These are phyloP conservation scores for Cyberlindnera xishuangbannaensis DNA, from an alignment of 805 yeast genomes.

Conservation along the genomic window DNA sequence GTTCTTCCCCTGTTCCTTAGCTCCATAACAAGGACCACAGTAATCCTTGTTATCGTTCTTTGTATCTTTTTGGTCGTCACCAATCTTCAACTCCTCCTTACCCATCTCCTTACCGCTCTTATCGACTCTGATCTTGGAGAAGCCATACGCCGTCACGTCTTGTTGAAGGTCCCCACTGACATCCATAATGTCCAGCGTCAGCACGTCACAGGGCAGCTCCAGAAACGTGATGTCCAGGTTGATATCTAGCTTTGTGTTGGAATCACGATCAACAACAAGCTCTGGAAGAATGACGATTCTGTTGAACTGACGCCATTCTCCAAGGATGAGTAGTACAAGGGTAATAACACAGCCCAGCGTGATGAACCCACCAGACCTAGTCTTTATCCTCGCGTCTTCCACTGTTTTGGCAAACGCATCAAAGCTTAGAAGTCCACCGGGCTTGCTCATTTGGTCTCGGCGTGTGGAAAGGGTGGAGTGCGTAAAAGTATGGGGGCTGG, in stretches of 20 bases:
- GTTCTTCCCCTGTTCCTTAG: conserved; percentile 52
- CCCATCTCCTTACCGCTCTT: conserved; percentile 43
- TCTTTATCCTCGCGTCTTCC: conserved; percentile 86
- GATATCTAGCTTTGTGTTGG: conserved; percentile 68
- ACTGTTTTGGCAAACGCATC: conserved; percentile 95
- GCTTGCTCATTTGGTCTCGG: conserved; percentile 24
- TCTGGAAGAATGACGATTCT: conserved; percentile 69
- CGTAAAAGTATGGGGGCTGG: too few species aligned
- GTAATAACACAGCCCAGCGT: conserved; percentile 64
- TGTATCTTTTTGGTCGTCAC: conserved; percentile 27
- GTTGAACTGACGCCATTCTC: conserved; percentile 75
- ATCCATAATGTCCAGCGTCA: conserved; percentile 85
- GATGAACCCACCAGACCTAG: conserved; percentile 86
- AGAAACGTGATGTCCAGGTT: conserved; percentile 82
- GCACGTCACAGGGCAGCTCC: conserved; percentile 73
- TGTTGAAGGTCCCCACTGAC: conserved; percentile 78
- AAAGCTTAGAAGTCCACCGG: conserved; percentile 39
- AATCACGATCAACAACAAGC: conserved; percentile 81
- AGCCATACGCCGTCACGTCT: conserved; percentile 66
- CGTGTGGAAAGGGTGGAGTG: too few species aligned
- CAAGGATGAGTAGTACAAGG: conserved; percentile 55
- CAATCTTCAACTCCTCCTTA: conserved; percentile 36
- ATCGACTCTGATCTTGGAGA: conserved; percentile 61
- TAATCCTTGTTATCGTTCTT: conserved; percentile 36
- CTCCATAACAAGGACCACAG: conserved; percentile 93